Base-by-base conservation (phyloP, 2,329 filamentous ascomycete genomes). In the Aspergillus proliferans region DNA sequence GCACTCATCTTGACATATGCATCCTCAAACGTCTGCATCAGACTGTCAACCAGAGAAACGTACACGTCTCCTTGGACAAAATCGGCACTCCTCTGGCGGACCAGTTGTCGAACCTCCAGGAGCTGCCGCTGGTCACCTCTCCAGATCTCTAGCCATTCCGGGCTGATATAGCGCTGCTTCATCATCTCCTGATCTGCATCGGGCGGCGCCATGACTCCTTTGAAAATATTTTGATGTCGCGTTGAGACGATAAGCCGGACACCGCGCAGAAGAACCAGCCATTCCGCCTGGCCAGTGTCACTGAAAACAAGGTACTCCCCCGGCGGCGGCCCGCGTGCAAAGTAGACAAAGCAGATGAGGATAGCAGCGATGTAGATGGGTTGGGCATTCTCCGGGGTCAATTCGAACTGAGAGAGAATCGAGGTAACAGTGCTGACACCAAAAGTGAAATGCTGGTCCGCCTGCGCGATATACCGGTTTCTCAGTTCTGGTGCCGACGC, bases 241-340 rank as follows among this genome's bases (percentile, higher is more conserved):
- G 56, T 53, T 1, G 6, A 12, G 2, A 65, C 6, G 4, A 68
- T 63, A 0, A 54, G 47, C 3, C 51, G 55, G 19, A 68, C 66
- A 0, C 66, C 66, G 4, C 57, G 53, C 55, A 69, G 55, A 6
- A 68, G 60, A 9, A 63, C 55, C 2, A 59, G 47, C 66, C 66
- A 68, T 48, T 69, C 66, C 0, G 63, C 55, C 5, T 53, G 52
- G 0, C 66, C 66, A 1, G 26, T 36, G 2, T 59, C 53, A 41
- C 61, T 64, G 46, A 68, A 68, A 1, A 68, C 56, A 5, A 69
- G 58, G 34, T 63, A 69, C 45, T 69, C 65, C 6, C 64, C 63
- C 0, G 41, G 22, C 6, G 53, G 50, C 1, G 65, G 65, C 0
- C 66, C 65, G 6, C 59, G 55, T 1, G 52, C 66, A n/a, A 68